phyloP scores from a whole-genome alignment of 768 basidiomycete species.

The Kwoniella sp. region DNA sequence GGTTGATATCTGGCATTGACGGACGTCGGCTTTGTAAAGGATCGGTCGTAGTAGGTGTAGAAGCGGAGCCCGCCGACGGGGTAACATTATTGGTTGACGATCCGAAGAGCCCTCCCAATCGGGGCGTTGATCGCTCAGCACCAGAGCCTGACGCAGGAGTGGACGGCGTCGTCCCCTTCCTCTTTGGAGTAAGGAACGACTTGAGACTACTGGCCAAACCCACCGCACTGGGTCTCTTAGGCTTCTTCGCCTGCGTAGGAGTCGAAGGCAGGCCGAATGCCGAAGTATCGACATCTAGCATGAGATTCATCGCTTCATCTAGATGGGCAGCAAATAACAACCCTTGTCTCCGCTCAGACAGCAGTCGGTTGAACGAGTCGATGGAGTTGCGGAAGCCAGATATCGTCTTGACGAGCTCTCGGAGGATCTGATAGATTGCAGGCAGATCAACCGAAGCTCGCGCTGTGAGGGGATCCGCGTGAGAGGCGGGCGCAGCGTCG shows the following conservation, averaged over 20 bases:
- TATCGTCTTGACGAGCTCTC: slow-evolving; percentile 76
- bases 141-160: slow-evolving; percentile 3
- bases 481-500: slow-evolving; percentile 17
- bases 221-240: slow-evolving; percentile 22
- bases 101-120: slow-evolving; percentile 6
- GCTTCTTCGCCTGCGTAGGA: background rate
- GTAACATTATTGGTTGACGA: background rate
- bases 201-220: slow-evolving; percentile 29
- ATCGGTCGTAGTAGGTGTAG: slow-evolving; percentile 5
- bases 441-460: slow-evolving; percentile 61
- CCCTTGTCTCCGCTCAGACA: slow-evolving; percentile 83
- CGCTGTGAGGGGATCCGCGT: slow-evolving; percentile 73
- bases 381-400: slow-evolving; percentile 76
- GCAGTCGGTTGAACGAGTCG: slow-evolving; percentile 77
- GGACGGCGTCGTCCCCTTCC: slow-evolving; percentile 56
- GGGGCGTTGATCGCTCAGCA: background rate
- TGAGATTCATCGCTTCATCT: slow-evolving; percentile 79
- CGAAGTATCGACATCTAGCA: slow-evolving; percentile 65
- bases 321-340: slow-evolving; percentile 89
- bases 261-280: slow-evolving; percentile 21
- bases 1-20: background rate
- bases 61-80: background rate
- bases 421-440: slow-evolving; percentile 76
- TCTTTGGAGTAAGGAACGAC: slow-evolving; percentile 73
- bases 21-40: background rate